A percentile compares a stretch with the other conserved stretches of the same genome.
Evolutionary conservation across 1,139 yeast species (phyloP).

Genomic region (Zygoascus sp.): DNA sequence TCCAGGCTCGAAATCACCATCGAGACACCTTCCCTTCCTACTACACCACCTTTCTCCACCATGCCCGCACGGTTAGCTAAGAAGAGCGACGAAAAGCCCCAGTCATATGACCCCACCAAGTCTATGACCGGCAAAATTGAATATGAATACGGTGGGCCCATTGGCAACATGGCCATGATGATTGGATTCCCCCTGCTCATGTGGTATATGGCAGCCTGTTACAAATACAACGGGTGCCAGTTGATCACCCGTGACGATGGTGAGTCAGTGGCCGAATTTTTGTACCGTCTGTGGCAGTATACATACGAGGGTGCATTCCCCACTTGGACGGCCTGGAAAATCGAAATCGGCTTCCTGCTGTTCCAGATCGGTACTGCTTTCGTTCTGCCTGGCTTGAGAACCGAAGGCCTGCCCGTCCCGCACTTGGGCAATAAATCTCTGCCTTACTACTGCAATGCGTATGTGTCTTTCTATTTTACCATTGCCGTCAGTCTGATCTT

Average conservation of each 20-base stretch:
- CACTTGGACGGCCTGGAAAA: slow-evolving; percentile 56
- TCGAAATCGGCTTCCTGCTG: slow-evolving; percentile 67
- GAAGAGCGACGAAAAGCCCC: slow-evolving; percentile 6
- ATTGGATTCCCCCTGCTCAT: slow-evolving; percentile 84
- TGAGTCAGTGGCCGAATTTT: slow-evolving; percentile 58
- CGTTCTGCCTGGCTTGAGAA: slow-evolving; percentile 91
- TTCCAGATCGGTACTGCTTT: slow-evolving; percentile 73
- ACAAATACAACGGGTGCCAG: slow-evolving; percentile 68
- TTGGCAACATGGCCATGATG: slow-evolving; percentile 94
- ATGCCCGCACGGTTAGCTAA: not conserved
- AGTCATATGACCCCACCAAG: slow-evolving; percentile 22
- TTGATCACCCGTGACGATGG: slow-evolving; percentile 64
- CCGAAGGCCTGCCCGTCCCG: slow-evolving; percentile 86
- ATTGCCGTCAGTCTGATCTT: slow-evolving; percentile 53
- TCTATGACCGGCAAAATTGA: slow-evolving; percentile 20
- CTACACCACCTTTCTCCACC: not conserved
- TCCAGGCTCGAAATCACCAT: not conserved
- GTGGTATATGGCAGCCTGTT: slow-evolving; percentile 96
- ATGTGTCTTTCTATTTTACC: slow-evolving; percentile 73
- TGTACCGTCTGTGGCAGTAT: slow-evolving; percentile 41
- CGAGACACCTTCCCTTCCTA: not conserved
- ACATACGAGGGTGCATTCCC: slow-evolving; percentile 65
- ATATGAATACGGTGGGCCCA: slow-evolving; percentile 91
- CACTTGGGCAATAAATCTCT: slow-evolving; percentile 76
- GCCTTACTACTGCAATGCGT: slow-evolving; percentile 91